Conservation (phyloP, 805 yeast genomes). For the Maudiozyma turicensis region DNA sequence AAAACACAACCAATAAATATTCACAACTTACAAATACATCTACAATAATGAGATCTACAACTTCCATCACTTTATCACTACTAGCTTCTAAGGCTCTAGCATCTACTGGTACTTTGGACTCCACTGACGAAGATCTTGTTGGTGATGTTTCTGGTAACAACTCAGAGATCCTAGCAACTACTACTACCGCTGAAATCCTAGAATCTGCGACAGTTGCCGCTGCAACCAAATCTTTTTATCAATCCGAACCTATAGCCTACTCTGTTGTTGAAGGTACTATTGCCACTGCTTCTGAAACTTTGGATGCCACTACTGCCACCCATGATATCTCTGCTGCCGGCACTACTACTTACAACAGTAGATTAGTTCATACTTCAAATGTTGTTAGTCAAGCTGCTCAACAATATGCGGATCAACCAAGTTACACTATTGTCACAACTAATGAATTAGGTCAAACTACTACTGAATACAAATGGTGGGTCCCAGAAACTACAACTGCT, state of each 20-base stretch:
- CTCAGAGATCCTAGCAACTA: not conserved
- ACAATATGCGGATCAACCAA: slow-evolving; percentile 8
- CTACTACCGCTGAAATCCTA: not conserved
- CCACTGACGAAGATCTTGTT: not conserved
- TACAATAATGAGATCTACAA: not conserved
- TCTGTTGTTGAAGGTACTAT: not conserved
- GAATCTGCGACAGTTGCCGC: not conserved
- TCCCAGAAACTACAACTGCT: slow-evolving; percentile 4
- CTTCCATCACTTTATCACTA: not conserved
- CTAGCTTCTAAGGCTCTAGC: not conserved
- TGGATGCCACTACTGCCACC: not conserved
- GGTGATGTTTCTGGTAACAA: not conserved
- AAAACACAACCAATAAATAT: not conserved
- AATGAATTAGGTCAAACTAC: slow-evolving; percentile 12
- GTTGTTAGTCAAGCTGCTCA: not conserved
- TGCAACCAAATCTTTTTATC: not conserved
- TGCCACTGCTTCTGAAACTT: not conserved
- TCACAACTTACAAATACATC: not conserved
- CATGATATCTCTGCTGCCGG: not conserved
- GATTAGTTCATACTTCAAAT: slow-evolving; percentile 1
- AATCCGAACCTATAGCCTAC: not conserved
- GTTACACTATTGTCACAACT: slow-evolving; percentile 14
- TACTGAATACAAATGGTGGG: slow-evolving; percentile 14
- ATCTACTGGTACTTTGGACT: not conserved
- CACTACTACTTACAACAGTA: not conserved